phyloP scores from a whole-genome alignment of 257 asterid genomes.

The Solanum bulbocastanum region DNA sequence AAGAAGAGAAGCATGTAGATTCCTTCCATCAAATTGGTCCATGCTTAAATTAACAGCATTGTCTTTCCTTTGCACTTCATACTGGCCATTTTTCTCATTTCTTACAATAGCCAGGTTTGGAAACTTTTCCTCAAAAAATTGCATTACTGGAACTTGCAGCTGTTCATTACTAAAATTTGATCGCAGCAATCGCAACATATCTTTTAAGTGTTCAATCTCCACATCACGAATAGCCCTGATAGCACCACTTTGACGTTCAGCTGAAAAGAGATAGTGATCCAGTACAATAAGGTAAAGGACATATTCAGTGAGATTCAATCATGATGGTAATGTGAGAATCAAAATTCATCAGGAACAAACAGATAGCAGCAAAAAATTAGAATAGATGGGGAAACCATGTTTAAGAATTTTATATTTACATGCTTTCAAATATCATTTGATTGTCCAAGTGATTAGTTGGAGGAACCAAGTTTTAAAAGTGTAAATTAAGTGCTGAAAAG shows the following conservation, averaged over 20 bases:
- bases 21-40: slow-evolving; percentile 39
- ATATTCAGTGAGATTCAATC: neutral
- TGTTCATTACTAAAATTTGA: slow-evolving; percentile 55
- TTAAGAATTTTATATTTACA: neutral
- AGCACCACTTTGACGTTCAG: slow-evolving; percentile 66
- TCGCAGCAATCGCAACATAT: slow-evolving; percentile 47
- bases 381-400: neutral
- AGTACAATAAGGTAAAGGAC: neutral
- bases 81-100: slow-evolving; percentile 36
- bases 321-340: neutral
- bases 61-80: slow-evolving; percentile 57
- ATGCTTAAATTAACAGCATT: slow-evolving; percentile 23
- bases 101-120: slow-evolving; percentile 40
- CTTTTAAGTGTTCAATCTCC: slow-evolving; percentile 55
- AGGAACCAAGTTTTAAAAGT: neutral
- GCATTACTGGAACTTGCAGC: slow-evolving; percentile 46
- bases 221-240: slow-evolving; percentile 77
- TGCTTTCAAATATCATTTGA: neutral
- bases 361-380: neutral
- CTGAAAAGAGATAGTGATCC: slow-evolving; percentile 28
- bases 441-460: neutral
- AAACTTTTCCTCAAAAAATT: slow-evolving; percentile 60
- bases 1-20: slow-evolving; percentile 55
- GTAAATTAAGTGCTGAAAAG: neutral
- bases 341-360: neutral